These are phyloP conservation scores for Mycena leptocephala DNA, from an alignment of 768 basidiomycete species.

Conservation along the genomic window DNA sequence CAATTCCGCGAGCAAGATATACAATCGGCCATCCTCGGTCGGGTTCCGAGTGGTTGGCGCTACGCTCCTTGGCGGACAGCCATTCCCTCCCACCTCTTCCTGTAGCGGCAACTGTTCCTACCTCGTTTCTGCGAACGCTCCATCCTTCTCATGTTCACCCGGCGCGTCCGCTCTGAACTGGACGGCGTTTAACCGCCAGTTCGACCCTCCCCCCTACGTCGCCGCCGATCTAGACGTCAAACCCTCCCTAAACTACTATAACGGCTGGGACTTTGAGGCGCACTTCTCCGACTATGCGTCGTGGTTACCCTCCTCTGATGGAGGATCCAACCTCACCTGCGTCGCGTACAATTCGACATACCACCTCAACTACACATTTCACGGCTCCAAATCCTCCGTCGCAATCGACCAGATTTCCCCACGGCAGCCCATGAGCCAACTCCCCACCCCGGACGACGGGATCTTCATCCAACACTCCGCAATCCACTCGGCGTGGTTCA, in stretches of 20 bases:
- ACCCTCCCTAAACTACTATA: background rate
- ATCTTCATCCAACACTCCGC: too few relatives aligned
- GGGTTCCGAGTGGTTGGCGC: background rate
- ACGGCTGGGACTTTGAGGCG: constrained; percentile 7
- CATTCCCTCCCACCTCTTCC: background rate
- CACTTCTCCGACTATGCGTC: background rate
- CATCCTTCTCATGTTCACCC: background rate
- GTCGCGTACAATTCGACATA: constrained; percentile 22
- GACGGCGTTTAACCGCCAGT: background rate
- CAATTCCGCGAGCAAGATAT: background rate
- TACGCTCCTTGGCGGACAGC: constrained; percentile 4
- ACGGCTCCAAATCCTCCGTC: background rate
- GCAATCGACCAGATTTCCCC: background rate
- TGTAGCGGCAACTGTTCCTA: constrained; percentile 7
- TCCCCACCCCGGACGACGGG: background rate
- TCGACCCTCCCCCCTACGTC: background rate
- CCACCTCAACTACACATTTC: constrained; percentile 18
- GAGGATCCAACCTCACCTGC: background rate
- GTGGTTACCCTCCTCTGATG: background rate
- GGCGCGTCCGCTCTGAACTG: background rate
- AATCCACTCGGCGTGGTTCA: background rate
- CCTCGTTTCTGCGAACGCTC: background rate
- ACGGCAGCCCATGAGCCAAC: background rate
- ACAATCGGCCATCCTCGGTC: background rate
- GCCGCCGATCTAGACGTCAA: background rate